Evolutionary conservation across 192 early-diverging fungal genomes (phyloP).

Genomic region (Backusella luteola): DNA sequence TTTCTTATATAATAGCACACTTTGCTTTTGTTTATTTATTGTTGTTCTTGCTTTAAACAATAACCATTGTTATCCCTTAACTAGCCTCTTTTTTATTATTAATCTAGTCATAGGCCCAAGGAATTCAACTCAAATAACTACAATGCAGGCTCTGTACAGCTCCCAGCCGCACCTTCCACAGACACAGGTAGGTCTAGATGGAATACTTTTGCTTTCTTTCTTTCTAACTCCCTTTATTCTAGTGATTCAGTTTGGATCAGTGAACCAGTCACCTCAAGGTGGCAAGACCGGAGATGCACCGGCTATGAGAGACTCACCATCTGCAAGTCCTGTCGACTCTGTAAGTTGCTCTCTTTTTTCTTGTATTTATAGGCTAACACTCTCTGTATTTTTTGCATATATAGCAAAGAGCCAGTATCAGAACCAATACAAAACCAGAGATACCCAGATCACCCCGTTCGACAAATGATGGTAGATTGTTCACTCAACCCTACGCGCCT

Average conservation of each 20-base stretch:
- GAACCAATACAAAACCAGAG: constrained; percentile 17
- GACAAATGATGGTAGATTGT: constrained; percentile 21
- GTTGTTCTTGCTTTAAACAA: neutral
- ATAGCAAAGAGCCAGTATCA: neutral
- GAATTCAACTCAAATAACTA: neutral
- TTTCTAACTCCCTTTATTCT: neutral
- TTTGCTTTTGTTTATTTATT: no score
- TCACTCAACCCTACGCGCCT: constrained; percentile 34
- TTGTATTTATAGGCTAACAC: neutral
- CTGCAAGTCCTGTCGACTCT: constrained; percentile 12
- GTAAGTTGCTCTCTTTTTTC: neutral
- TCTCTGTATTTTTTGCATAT: neutral
- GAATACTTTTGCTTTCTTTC: no score
- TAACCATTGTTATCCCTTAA: neutral
- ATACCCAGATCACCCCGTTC: constrained; percentile 38
- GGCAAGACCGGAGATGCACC: constrained; percentile 20
- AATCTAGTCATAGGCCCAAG: neutral
- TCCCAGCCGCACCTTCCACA: constrained; percentile 25
- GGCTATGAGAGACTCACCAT: neutral
- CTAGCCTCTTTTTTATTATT: neutral
- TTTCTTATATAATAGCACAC: neutral
- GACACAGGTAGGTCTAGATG: constrained; percentile 15
- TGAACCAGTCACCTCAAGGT: constrained; percentile 30
- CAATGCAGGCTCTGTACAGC: neutral
- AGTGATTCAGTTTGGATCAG: constrained; percentile 22